Percentiles rank a stretch among this genome's conserved stretches.
Conservation (phyloP, 106 monocot genomes). For the Dioscorea alata region DNA sequence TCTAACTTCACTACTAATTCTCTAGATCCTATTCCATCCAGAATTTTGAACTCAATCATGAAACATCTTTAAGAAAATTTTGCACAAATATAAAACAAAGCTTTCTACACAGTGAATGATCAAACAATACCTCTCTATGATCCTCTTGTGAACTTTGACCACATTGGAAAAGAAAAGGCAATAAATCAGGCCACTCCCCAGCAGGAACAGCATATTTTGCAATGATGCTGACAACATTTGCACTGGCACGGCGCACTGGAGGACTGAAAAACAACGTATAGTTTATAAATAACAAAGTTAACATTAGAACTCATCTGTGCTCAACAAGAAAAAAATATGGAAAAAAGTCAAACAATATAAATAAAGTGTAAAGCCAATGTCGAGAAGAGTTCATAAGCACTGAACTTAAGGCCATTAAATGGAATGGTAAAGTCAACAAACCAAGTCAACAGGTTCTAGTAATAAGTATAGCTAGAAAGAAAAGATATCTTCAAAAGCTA, state of each 20-base stretch:
- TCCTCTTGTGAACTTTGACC: conserved; percentile 97
- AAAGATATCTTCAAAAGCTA: too few species aligned
- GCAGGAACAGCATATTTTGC: conserved; percentile 95
- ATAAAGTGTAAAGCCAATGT: background rate
- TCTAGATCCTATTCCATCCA: too few species aligned
- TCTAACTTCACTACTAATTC: too few species aligned
- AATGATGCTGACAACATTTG: conserved; percentile 90
- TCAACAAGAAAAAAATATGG: background rate
- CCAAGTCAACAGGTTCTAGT: too few species aligned
- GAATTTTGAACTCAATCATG: too few species aligned
- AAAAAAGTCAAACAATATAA: background rate
- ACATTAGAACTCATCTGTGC: background rate
- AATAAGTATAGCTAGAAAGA: too few species aligned
- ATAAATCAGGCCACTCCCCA: conserved; percentile 92
- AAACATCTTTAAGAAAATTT: too few species aligned
- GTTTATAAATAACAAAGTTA: too few species aligned
- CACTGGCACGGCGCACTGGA: conserved; percentile 77
- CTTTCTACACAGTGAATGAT: background rate
- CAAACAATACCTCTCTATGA: conserved; percentile 73
- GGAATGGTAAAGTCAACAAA: too few species aligned
- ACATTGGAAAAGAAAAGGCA: conserved; percentile 93
- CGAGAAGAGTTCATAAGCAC: background rate
- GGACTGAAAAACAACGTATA: conserved; percentile 24
- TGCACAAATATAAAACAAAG: background rate
- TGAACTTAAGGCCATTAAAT: too few species aligned